A percentile compares a stretch with the other conserved stretches of the same genome.
phyloP scores from a whole-genome alignment of 2,329 filamentous ascomycete genomes.

The Sarocladiaceae sp. region DNA sequence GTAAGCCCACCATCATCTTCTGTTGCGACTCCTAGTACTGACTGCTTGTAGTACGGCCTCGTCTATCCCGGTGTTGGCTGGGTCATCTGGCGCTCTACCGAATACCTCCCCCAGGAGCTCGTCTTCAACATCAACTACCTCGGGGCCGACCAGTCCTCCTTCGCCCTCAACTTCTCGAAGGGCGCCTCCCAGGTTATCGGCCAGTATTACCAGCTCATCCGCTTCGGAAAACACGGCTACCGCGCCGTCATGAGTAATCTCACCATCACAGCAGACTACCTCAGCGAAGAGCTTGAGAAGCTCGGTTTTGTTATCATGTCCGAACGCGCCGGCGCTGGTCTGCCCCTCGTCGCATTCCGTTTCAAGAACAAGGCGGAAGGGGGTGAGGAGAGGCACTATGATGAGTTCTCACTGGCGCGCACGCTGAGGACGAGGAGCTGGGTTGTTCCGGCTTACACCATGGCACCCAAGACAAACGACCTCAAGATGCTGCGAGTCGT shows the following conservation, averaged over 20 bases:
- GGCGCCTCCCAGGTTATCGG: constrained; percentile 91
- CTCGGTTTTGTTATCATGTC: constrained; percentile 88
- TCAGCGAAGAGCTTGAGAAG: constrained; percentile 63
- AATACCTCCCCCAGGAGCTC: constrained; percentile 81
- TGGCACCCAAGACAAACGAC: constrained; percentile 79
- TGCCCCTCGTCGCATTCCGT: constrained; percentile 87
- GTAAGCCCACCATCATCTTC: constrained; percentile 40
- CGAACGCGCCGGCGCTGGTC: constrained; percentile 65
- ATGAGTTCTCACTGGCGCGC: constrained; percentile 76
- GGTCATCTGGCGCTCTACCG: constrained; percentile 80
- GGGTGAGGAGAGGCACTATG: constrained; percentile 51
- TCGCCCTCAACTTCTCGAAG: constrained; percentile 96
- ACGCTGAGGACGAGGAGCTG: constrained; percentile 81
- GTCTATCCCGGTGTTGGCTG: constrained; percentile 91
- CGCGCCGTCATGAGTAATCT: constrained; percentile 90
- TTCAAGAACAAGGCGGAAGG: constrained; percentile 51
- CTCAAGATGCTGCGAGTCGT: constrained; percentile 92
- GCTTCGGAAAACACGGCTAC: constrained; percentile 88
- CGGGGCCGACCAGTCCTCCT: constrained; percentile 88
- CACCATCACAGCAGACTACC: constrained; percentile 82
- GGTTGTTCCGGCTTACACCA: constrained; percentile 94
- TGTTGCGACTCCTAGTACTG: constrained; percentile 3
- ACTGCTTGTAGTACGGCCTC: constrained; percentile 38
- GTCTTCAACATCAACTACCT: constrained; percentile 99
- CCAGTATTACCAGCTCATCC: constrained; percentile 96